Base-by-base conservation (phyloP, 2,329 filamentous ascomycete species). In the Exserohilum rostratum region DNA sequence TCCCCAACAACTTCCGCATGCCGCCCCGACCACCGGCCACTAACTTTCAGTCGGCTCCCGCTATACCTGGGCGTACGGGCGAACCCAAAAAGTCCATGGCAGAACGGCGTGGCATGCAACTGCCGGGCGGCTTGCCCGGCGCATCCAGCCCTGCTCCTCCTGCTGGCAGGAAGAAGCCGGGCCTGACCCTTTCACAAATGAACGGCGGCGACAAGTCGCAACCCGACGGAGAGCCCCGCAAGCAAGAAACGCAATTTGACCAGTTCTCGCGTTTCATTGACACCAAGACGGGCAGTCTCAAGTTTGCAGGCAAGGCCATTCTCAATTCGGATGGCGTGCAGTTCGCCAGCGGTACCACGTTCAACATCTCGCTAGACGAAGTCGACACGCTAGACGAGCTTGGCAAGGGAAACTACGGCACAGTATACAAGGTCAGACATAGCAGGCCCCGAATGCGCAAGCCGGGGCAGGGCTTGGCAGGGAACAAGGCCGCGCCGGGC, bases 371-470 rank as follows among this genome's bases (percentile, higher is more conserved):
- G 3, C 82, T 99, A 37, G 93, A 99, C 70, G 93, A 99, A 74
- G 90, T 99, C 5, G 91, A 98, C 67, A 93, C 91, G 1, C 73
- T 98, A 53, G 91, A 93, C 58, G 95, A 99, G 78, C 80, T 99
- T 11, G 95, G 95, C 42, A 99, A 98, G 77, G 95, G 95, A 35
- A 99, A 99, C 74, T 99, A 99, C 68, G 95, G 95, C 56, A 98
- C 93, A 1, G 95, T 99, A 3, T 98, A 96, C 83, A 97, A 95
- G 76, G 95, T 98, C 53, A 87, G 89, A 66, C 95, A 99, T 77
- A 87, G 90, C 52, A 88, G 91, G 68, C 85, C 86, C 6, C 81
- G 82, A 42, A 82, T 88, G 73, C 80, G 86, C 49, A 82, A 81
- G 69, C 82, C 82, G 7, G 86, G 86, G 2, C 77, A 83, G 63